Evolutionary conservation across 2,329 filamentous ascomycete species (phyloP), one percentile per base, ranked within the genome.

Genomic region (Laburnicola sp.): DNA sequence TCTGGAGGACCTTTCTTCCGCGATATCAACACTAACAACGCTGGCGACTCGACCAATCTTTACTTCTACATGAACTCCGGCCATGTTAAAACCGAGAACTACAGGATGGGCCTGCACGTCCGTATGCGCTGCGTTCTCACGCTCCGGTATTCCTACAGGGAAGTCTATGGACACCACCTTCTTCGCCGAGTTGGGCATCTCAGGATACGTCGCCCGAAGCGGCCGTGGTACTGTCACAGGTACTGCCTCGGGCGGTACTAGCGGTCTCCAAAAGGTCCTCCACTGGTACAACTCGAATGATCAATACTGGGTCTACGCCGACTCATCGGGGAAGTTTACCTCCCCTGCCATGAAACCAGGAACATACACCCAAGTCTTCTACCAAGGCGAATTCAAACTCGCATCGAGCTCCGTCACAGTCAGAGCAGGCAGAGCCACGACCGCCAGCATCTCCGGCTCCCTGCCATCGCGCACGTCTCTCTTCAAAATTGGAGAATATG

Each of bases 1-100:
- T 85, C 84, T 0, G 86, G 86, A 9, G 86, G 85, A 1, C 86
- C 86, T 11, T 88, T 88, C 76, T 60, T 64, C 55, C 74, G 76
- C 11, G 84, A 86, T 56, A 86, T 87, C 69, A 81, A 86, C 71
- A 76, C 79, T 45, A 88, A 88, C 73, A 84, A 86, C 53, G 82
- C 77, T 11, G 83, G 82, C 4, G 73, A 69, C 34, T 81, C 77
- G 56, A 85, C 75, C 30, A 82, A 77, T 49, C 75, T 88, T 0
- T 86, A 85, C 69, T 86, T 82, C 70, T 88, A 87, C 74, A 86
- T 86, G 78, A 88, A 88, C 75, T 85, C 81, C 10, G 79, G 79
- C 35, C 85, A 88, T 37, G 66, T 69, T 4, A 65, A 71, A 32
- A 87, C 84, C 1, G 86, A 88, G 63, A 65, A 71, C 9, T 86